phyloP scores from a whole-genome alignment of 768 basidiomycete species.

The Gelatoporia subvermispora region DNA sequence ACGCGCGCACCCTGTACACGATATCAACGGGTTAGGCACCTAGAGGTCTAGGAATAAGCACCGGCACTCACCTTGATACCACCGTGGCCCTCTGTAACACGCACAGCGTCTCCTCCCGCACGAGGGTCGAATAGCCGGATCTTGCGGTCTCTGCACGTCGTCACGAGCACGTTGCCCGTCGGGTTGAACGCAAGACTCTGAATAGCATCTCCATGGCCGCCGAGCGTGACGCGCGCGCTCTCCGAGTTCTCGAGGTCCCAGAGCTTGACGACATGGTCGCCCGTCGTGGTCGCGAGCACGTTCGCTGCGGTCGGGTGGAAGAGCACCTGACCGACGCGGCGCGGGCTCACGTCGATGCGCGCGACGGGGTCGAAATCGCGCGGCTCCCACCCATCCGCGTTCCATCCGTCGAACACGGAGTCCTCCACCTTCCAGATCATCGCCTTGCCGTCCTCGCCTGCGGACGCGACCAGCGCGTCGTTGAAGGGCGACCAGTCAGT shows the following conservation, averaged over 20 bases:
- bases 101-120: conserved; percentile 73
- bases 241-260: conserved; percentile 86
- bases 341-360: conserved; percentile 69
- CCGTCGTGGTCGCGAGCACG: conserved; percentile 76
- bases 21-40: neutral
- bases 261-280: conserved; percentile 84
- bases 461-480: conserved; percentile 86
- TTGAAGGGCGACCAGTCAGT: conserved; percentile 97
- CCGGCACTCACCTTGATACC: conserved; percentile 63
- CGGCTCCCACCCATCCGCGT: conserved; percentile 75
- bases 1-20: conserved; percentile 65
- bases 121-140: conserved; percentile 90
- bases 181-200: conserved; percentile 81
- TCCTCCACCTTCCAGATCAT: conserved; percentile 85
- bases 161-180: conserved; percentile 76
- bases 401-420: conserved; percentile 77
- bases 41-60: neutral
- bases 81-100: conserved; percentile 79
- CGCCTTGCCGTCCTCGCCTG: conserved; percentile 90
- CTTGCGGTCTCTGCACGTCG: conserved; percentile 92
- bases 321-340: conserved; percentile 90
- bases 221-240: conserved; percentile 51
- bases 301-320: conserved; percentile 91
- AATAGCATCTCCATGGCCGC: conserved; percentile 82
- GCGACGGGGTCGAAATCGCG: conserved; percentile 83